A percentile compares a stretch with the other conserved stretches of the same genome.
phyloP scores from a whole-genome alignment of 345 rosid genomes.

The Microcos paniculata region DNA sequence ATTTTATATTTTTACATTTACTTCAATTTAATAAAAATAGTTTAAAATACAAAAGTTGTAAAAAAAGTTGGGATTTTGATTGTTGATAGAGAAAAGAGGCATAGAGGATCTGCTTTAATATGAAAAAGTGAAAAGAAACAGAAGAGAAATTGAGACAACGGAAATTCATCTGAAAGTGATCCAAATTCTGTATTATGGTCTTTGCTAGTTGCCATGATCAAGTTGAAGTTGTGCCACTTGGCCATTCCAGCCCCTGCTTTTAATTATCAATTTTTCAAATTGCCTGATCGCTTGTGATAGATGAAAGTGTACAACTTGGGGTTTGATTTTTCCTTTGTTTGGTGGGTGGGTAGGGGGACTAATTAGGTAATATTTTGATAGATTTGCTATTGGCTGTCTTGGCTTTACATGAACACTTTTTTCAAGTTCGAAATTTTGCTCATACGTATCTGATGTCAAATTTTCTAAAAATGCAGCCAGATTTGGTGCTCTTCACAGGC shows the following conservation, averaged over 20 bases:
- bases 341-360: neutral
- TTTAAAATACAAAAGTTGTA: neutral
- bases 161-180: neutral
- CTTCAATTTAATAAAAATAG: no score
- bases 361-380: neutral
- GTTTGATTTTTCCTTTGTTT: neutral
- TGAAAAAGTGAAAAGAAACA: neutral
- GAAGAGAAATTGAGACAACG: neutral
- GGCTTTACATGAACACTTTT: neutral
- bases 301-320: neutral
- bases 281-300: neutral
- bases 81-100: neutral
- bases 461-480: conserved; percentile 56
- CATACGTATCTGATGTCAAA: neutral
- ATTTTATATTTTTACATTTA: neutral
- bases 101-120: neutral
- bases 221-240: neutral
- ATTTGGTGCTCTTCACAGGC: conserved; percentile 96
- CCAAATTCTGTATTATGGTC: neutral
- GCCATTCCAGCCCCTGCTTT: neutral
- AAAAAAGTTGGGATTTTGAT: neutral
- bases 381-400: neutral
- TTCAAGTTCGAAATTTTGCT: neutral
- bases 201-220: neutral
- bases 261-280: neutral